Evolutionary conservation across 225 moss, liverwort and hornwort genomes (phyloP).

Genomic region (Antitrichia curtipendula): DNA sequence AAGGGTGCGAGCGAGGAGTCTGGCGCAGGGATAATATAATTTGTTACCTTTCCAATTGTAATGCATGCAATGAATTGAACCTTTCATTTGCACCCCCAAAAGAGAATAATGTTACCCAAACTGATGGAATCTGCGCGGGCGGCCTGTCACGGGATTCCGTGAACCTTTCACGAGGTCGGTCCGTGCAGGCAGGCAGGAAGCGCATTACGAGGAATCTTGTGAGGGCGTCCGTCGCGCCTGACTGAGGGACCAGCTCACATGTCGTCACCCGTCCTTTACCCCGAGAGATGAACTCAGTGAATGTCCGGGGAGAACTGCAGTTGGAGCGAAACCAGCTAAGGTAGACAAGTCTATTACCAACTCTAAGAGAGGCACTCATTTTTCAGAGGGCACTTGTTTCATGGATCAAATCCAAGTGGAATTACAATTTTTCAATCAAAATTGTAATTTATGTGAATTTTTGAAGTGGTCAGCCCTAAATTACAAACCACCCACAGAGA

Average conservation of each 20-base stretch:
- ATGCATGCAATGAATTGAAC: not conserved
- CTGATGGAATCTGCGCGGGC: not conserved
- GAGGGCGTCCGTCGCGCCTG: not conserved
- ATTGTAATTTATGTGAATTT: no score
- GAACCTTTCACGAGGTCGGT: constrained; percentile 5
- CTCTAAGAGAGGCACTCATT: no score
- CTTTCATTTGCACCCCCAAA: not conserved
- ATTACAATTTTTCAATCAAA: no score
- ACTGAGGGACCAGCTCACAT: not conserved
- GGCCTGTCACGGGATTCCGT: not conserved
- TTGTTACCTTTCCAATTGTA: not conserved
- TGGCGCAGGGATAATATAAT: not conserved
- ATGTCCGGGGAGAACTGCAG: not conserved
- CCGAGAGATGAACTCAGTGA: not conserved
- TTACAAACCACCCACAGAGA: no score
- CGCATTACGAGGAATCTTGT: not conserved
- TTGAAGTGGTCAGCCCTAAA: no score
- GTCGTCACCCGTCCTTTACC: not conserved
- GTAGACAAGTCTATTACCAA: no score
- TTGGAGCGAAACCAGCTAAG: not conserved
- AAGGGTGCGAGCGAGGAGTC: not conserved
- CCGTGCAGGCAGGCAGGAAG: not conserved
- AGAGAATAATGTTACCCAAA: not conserved
- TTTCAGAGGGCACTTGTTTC: no score
- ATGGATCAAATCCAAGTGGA: no score